Evolutionary conservation across 2,329 filamentous ascomycete species (phyloP), one percentile per base, ranked within the genome.

Genomic region (Trichoderma koningiopsis): DNA sequence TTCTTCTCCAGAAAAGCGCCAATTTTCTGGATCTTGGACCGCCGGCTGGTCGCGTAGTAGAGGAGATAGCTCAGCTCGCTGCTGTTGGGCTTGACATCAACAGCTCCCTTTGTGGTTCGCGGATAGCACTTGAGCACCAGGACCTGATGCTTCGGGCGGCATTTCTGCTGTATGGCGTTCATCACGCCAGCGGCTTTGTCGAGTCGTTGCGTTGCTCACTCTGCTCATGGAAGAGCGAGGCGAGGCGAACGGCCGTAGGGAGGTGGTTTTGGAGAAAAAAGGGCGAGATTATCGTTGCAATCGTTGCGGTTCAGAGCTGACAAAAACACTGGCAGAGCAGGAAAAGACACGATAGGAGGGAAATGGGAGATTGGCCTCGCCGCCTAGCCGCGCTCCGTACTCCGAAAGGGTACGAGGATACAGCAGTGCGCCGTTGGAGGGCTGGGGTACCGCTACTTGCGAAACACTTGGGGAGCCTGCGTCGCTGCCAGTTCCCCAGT

Each of bases 121-220:
- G 96, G 96, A 80, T 97, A 99, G 85, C 95, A 98, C 83, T 97
- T 97, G 73, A 97, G 88, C 74, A 97, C 91, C 71, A 98, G 85
- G 75, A 97, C 92, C 86, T 98, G 95, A 83, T 99, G 96, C 85
- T 97, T 98, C 33, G 96, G 95, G 71, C 95, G 93, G 81, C 88
- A 90, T 80, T 85, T 89, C 76, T 90, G 85, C 81, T 88, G 85
- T 72, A 91, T 84, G 77, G 88, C 85, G 77, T 91, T 85, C 89
- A 91, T 91, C 70, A 73, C 74, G 74, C 64, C 72, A 35, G 62
- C 57, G 52, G 35, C 27, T 19, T 29, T 19, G 29, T 22, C 14
- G 49, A 43, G 55, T 52, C 33, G 66, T 62, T 63, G 1, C 27
- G 55, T 37, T 64, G 55, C 47, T 37, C 69, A 57, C 52, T 62